Base-by-base conservation (phyloP, 148 eudicot species). In the Linanthus parryae region DNA sequence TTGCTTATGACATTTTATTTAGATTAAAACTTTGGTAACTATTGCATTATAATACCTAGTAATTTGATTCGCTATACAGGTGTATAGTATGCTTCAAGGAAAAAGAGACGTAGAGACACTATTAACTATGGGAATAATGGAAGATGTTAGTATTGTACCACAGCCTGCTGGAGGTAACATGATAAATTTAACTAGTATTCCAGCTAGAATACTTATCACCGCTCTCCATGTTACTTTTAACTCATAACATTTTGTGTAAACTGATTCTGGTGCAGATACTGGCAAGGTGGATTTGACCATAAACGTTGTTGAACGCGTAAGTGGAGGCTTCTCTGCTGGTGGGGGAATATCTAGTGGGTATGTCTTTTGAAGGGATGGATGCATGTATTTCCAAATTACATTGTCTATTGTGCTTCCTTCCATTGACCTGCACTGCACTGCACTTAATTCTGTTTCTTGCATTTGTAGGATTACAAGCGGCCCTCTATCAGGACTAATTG, bases 291-390 rank as follows among this genome's bases (percentile, higher is more conserved):
- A 92, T 73, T 75, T 92, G 57, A 82, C 82, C 51, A 81, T 92
- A 85, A 84, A 92, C 67, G 84, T 80, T 48, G 88, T 92, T 60
- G 99, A 92, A 78, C 99, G 99, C 59, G 84, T 75, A 54, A 92
- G 95, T 59, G 96, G 96, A 61, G 99, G 96, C 57, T 79, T 92
- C 55, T 92, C 99, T 55, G 99, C 96, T 45, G 99, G 99, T 67
- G 99, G 99, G 59, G 99, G 99, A 51, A 77, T 92, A 62, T 92
- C 99, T 52, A 92, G 96, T 66, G 96, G 99, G 99, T 88, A 80
- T 65, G 96, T 74, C 34, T 48, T 59, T 52, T 44, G 26, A 37
- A 16, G n/a, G 19, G 47, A 39, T 33, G 24, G 25, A 30, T 28
- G n/a, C 7, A 25, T 5, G 2, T 42, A 2, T 56, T 18, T 22